Base-by-base conservation (phyloP, 768 basidiomycete genomes). In the Boletus rubroflammeus region DNA sequence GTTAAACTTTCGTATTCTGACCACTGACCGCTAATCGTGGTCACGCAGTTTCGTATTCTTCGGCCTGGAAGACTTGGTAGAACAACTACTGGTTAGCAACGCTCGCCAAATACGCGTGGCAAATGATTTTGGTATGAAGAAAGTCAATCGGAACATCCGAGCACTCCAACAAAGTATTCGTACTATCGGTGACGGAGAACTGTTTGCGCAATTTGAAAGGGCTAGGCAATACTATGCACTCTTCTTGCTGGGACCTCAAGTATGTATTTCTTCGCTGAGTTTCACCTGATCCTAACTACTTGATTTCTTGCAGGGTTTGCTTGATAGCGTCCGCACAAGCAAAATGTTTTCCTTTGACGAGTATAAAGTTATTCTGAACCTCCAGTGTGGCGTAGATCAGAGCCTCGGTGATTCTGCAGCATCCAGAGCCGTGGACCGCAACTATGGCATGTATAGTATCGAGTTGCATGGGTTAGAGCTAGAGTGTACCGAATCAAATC, bases 141-240 rank as follows among this genome's bases (percentile, higher is more conserved):
- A 96, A 73, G 88, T 98, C 60, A 72, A 83, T 65, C 84, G 93
- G 28, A 95, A 96, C 69, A 88, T 96, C 45, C 78, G 93, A 32
- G 90, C 96, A 19, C 78, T 98, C 35, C 94, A 96, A 64, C 96
- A 98, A 67, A 86, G 89, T 62, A 80, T 95, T 64, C 90, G 90
- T 66, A 85, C 86, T 8, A 80, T 93, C 48, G 80, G 81, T 5
- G 78, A 81, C 47, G 82, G 84, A 46, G 73, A 74, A 36, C 75
- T 78, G 54, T 79, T 81, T 53, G 80, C 83, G 7, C 84, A 88
- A 55, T 88, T 98, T 55, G 82, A 87, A 50, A 80, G 83, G 19
- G 88, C 86, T 6, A 85, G 90, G 65, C 75, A 75, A 40, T 98
- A 92, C 69, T 98, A 92, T 71, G 79, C 84, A 3, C 69, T 98